phyloP scores from a whole-genome alignment of 2,329 filamentous ascomycete genomes.

The Colletotrichum theobromicola region DNA sequence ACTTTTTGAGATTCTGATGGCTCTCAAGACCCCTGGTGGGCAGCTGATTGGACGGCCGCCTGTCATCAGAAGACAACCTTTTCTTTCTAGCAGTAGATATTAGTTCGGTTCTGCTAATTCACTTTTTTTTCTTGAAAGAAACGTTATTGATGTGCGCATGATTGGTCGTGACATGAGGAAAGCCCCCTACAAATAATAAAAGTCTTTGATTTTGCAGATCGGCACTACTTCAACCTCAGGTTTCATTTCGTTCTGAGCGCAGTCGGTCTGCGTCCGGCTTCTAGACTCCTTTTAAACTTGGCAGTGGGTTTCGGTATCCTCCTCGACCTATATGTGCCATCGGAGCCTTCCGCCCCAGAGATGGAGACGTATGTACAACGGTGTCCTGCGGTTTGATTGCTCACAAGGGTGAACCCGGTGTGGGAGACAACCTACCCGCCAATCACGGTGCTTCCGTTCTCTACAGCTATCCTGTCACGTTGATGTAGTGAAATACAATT shows the following conservation, averaged over 20 bases:
- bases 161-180: neutral
- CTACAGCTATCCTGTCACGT: neutral
- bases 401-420: neutral
- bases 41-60: neutral
- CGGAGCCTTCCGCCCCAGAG: neutral
- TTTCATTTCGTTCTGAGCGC: neutral
- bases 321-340: neutral
- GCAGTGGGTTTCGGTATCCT: neutral
- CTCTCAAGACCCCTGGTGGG: conserved; percentile 2
- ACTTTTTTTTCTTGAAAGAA: neutral
- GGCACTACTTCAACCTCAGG: neutral
- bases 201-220: neutral
- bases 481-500: neutral
- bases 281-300: neutral
- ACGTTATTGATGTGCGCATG: neutral
- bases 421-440: neutral
- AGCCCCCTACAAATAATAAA: neutral
- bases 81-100: neutral
- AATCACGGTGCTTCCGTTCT: neutral
- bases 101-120: neutral
- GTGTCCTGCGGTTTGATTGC: neutral
- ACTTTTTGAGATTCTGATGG: neutral
- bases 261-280: neutral
- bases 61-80: neutral
- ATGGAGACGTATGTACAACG: neutral